Evolutionary conservation across 1,284 basidiomycete species (phyloP), one percentile per base, ranked within the genome.

Genomic region (Leccinum fuscescens): DNA sequence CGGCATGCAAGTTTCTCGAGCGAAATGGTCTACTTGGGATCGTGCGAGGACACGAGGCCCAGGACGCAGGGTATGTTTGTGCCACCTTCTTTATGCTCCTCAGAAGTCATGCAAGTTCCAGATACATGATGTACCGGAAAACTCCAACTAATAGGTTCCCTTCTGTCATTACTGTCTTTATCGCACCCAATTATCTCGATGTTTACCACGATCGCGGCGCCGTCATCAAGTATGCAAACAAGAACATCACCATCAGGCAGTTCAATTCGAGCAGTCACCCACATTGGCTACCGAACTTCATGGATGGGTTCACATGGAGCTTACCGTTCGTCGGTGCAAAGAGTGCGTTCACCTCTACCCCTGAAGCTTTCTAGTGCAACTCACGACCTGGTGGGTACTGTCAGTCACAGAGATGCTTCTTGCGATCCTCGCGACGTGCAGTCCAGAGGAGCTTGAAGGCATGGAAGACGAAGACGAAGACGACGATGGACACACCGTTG

Each of bases 251-350:
- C 53, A 96, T 97, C 67, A 83, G 93, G 62, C 96, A 98, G 77
- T 99, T 94, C 81, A 98, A 99, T 77, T 92, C 91, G 67, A 92
- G 86, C 44, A 85, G 90, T 33, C 96, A 99, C 74, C 97, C 96
- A 3, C 90, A 88, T 71, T 91, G 89, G 88, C 79, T 99, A 46
- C 96, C 96, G 3, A 99, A 98, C 78, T 98, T 98, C 69, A 98
- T 98, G 92, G 94, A 99, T 73, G 96, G 93, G 42, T 99, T 99
- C 75, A 98, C 96, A 1, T 99, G 97, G 97, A 94, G 92, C 82
- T 78, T 99, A 66, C 97, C 96, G 0, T 99, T 99, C 72, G 97
- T 99, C 3, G 96, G 96, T 49, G 88, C 94, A 62, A 99, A 99
- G 80, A 98, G 94, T 94, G 72, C 66, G 86, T 82, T 27, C 0